Conservation (phyloP, 805 yeast species). For the Starmera quercuum region DNA sequence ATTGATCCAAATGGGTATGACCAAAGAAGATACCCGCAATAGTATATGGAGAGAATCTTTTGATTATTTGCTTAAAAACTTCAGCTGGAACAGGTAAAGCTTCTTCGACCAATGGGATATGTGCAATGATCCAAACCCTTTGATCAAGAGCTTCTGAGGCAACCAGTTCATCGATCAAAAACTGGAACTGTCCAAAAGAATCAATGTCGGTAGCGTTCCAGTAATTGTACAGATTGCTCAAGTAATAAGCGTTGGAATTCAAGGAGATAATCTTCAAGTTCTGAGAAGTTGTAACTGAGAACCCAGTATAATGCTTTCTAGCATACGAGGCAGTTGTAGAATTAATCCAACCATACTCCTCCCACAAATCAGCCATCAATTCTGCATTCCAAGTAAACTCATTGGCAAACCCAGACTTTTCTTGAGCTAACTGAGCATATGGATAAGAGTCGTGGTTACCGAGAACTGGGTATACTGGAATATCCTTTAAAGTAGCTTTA, state of each 20-base stretch:
- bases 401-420: conserved; percentile 32
- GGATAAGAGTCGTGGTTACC: conserved; percentile 75
- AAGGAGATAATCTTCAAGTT: conserved; percentile 56
- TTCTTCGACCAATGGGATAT: conserved; percentile 56
- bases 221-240: conserved; percentile 51
- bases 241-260: conserved; percentile 64
- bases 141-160: conserved; percentile 50
- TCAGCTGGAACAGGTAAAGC: conserved; percentile 56
- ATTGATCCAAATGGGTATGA: conserved; percentile 65
- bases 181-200: conserved; percentile 54
- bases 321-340: conserved; percentile 24
- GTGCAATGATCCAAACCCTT: conserved; percentile 69
- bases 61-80: conserved; percentile 47
- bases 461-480: conserved; percentile 54
- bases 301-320: conserved; percentile 53
- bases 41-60: conserved; percentile 61
- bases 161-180: conserved; percentile 52
- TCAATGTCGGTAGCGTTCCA: conserved; percentile 47
- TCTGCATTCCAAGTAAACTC: conserved; percentile 41
- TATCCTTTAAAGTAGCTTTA: conserved; percentile 38
- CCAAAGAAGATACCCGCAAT: conserved; percentile 67
- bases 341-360: conserved; percentile 38
- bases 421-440: conserved; percentile 57
- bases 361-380: conserved; percentile 41
- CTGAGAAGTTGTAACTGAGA: conserved; percentile 42